Base-by-base conservation (phyloP, 1,284 basidiomycete species). In the Irpex sp. region DNA sequence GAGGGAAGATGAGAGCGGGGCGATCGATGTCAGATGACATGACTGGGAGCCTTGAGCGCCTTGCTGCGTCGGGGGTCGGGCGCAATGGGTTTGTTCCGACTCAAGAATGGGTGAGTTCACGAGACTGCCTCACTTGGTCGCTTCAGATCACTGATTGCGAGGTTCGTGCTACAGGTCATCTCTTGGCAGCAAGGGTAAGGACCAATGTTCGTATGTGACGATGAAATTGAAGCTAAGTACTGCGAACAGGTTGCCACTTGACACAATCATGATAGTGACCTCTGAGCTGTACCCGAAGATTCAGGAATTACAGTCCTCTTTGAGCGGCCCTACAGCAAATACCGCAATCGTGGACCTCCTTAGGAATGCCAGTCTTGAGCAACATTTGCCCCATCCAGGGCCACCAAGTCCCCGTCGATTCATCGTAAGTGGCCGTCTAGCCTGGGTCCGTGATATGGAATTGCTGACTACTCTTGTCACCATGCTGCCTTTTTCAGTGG, bases 21-120 rank as follows among this genome's bases (percentile, higher is more conserved):
- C 77, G 85, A 31, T 88, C 89, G 5, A 71, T 81, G 59, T 90
- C 89, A 3, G 67, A 82, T 49, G 90, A 92, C 62, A 80, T 80
- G 55, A 81, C 79, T 67, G 74, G 78, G 47, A 85, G 85, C 65
- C 76, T 89, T 57, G 88, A 92, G 68, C 81, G 84, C 58, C 75
- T 88, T 34, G 86, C 88, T 13, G 81, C 84, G 34, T 81, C 81
- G 6, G 88, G 87, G 5, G 83, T 94, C 19, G 93, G 93, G 19
- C 82, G 91, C 65, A 95, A 93, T 72, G 93, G 94, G 1, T 98
- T 97, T 75, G 82, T 95, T 3, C 94, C 96, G 5, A 96, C 94
- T 1, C 93, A 97, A 73, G 93, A 94, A 84, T 98, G 96, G 94
- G 94, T 94, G 64, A 74, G 87, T 78, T 66, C 72, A 15, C 59